These are phyloP conservation scores for Ogataea ganodermae DNA, from an alignment of 805 yeast genomes.

Conservation along the genomic window DNA sequence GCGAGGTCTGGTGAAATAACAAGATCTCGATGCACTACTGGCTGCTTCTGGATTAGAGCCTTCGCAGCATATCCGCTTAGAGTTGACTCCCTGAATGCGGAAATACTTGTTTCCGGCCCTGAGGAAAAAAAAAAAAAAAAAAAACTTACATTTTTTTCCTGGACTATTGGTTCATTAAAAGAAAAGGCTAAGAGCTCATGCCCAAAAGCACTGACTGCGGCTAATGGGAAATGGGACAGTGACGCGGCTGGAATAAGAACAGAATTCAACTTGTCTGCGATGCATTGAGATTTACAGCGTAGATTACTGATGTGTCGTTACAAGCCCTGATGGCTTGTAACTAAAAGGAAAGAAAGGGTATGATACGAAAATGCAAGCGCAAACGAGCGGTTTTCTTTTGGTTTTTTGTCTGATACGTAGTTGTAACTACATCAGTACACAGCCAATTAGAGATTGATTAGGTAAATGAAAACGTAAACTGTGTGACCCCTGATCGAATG, in stretches of 20 bases:
- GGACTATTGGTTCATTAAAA: background rate
- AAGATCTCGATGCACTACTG: background rate
- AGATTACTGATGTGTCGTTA: background rate
- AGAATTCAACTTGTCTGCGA: too few relatives aligned
- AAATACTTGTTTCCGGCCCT: conserved; percentile 1
- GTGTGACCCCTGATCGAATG: background rate
- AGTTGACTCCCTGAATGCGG: background rate
- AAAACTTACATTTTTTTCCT: background rate
- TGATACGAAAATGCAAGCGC: background rate
- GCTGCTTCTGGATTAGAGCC: background rate
- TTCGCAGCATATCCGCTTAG: conserved; percentile 1
- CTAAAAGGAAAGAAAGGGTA: conserved; percentile 7
- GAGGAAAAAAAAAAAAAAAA: conserved; percentile 4
- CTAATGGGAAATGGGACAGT: too few relatives aligned
- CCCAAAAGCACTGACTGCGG: too few relatives aligned
- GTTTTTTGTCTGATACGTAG: background rate
- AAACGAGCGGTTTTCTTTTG: conserved; percentile 2
- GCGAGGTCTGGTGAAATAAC: background rate
- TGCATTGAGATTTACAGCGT: too few relatives aligned
- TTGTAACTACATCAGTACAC: background rate
- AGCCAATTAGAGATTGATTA: background rate
- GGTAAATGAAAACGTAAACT: too few relatives aligned
- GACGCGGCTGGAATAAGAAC: too few relatives aligned
- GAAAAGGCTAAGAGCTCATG: background rate
- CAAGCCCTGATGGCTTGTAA: background rate